Evolutionary conservation across 441 rosid species (phyloP), one percentile per base, ranked within the genome.

Genomic region (Arabidopsis lyrata): DNA sequence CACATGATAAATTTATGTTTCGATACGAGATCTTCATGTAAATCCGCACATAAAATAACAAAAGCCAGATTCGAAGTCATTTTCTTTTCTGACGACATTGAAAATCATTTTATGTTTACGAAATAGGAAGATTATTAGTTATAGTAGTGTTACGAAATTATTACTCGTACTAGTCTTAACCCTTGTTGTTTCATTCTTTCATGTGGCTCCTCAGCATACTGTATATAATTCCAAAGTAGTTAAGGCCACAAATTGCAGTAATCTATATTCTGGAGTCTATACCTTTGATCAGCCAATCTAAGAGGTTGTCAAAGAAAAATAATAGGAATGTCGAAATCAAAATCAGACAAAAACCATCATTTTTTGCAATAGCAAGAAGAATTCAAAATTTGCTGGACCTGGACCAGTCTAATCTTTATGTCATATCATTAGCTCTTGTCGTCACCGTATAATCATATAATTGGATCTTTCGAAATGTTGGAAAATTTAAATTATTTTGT

Each of bases 341-440:
- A 71, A 18, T 18, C 45, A 50, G 61, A 63, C 32, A 48, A 70
- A 45, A 63, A 1, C 7, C 14, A 27, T 24, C 34, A 44, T 60
- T 4, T 53, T 42, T 42, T 66, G 49, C 39, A 6, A 38, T 48
- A 20, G 39, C 75, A 56, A 76, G 75, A 56, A 76, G 75, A 63
- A 34, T 64, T 71, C 65, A 63, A 64, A 68, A 68, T 13, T 50
- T 77, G 73, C 2, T 72, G 77, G 73, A 66, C 73, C 63, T 71
- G 76, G 77, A 72, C 73, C 69, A 72, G 52, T 22, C 63, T 52
- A 50, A 66, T 42, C 77, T 71, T 66, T 42, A 77, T 59, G 80
- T 66, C 77, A 59, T 66, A 77, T 77, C 80, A 72, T 77, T 72
- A 77, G 77, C 80, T 53, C 69, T 77, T 77, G 77, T 77, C 80